These are phyloP conservation scores for Ceratobasidium sp. DNA, from an alignment of 1,284 basidiomycete genomes.

Conservation along the genomic window DNA sequence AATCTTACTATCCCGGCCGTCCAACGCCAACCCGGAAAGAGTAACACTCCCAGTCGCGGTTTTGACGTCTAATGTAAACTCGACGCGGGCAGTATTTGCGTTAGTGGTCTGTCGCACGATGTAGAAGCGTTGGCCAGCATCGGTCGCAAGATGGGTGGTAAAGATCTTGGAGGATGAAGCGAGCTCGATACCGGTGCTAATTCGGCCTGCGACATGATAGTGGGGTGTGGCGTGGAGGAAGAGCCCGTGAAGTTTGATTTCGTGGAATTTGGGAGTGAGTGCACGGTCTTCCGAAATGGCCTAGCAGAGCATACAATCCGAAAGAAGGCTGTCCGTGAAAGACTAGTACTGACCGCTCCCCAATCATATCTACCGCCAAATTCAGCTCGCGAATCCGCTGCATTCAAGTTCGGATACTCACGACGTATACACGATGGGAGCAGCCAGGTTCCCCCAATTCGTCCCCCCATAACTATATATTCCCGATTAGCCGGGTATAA, in stretches of 20 bases:
- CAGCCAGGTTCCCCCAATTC: conserved; percentile 56
- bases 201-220: conserved; percentile 36
- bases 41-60: neutral
- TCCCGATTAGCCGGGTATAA: too few species aligned
- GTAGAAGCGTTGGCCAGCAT: conserved; percentile 41
- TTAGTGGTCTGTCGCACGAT: conserved; percentile 17
- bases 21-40: neutral
- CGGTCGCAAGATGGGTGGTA: conserved; percentile 50
- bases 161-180: conserved; percentile 45
- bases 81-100: too few species aligned
- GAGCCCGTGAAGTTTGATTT: conserved; percentile 41
- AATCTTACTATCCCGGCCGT: conserved; percentile 22
- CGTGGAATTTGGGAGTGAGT: conserved; percentile 40
- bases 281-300: conserved; percentile 40
- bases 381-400: conserved; percentile 11
- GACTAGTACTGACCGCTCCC: neutral
- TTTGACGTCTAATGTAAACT: neutral
- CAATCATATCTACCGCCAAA: conserved; percentile 18
- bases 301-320: conserved; percentile 25
- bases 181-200: conserved; percentile 7
- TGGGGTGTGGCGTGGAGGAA: conserved; percentile 41
- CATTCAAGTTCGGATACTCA: conserved; percentile 47
- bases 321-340: neutral
- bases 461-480: conserved; percentile 54
- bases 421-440: conserved; percentile 55